A percentile compares a stretch with the other conserved stretches of the same genome.
These are phyloP conservation scores for Paecilomyces dactylethromorphus DNA, from an alignment of 2,329 filamentous ascomycete species.

Conservation along the genomic window DNA sequence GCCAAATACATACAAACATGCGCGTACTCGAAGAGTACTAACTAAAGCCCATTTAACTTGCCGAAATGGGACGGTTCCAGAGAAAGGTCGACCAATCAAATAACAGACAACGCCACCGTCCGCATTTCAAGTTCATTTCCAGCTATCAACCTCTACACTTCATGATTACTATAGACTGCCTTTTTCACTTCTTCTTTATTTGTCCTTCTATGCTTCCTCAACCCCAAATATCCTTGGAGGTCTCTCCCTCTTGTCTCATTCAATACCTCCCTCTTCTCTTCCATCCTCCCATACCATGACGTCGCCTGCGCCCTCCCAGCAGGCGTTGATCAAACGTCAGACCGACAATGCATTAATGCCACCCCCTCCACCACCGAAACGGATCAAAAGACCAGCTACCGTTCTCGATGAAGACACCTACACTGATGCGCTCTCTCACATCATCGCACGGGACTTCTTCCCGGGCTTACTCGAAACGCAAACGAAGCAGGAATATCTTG, in stretches of 20 bases:
- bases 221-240: slow-evolving; percentile 5
- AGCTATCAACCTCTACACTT: no score
- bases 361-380: slow-evolving; percentile 75
- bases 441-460: slow-evolving; percentile 95
- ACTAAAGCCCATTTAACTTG: no score
- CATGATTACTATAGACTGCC: neutral
- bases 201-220: slow-evolving; percentile 1
- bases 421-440: slow-evolving; percentile 80
- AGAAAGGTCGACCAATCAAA: neutral
- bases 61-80: no score
- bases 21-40: no score
- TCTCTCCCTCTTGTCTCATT: slow-evolving; percentile 4
- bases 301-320: slow-evolving; percentile 18
- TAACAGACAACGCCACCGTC: neutral
- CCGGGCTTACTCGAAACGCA: slow-evolving; percentile 81
- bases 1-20: no score
- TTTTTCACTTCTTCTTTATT: neutral
- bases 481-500: slow-evolving; percentile 84
- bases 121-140: neutral
- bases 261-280: neutral
- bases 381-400: slow-evolving; percentile 82
- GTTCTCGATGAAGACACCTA: slow-evolving; percentile 93
- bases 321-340: slow-evolving; percentile 26
- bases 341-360: slow-evolving; percentile 65
- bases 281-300: slow-evolving; percentile 15